Conservation (phyloP, 2,329 filamentous ascomycete genomes). For the Xylaria sp. region DNA sequence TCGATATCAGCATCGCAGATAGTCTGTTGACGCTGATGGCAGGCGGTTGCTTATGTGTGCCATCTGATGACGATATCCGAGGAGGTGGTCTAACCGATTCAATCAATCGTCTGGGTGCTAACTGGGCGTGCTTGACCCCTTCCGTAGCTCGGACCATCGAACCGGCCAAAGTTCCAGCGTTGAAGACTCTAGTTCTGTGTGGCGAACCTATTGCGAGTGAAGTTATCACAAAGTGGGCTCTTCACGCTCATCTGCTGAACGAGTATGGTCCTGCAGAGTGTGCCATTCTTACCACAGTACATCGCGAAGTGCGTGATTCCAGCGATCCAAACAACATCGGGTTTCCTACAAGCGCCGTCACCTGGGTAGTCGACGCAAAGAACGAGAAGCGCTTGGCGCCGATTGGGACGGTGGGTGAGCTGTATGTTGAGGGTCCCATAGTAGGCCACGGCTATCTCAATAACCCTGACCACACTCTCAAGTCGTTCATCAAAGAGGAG, state of each 20-base stretch:
- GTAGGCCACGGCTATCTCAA: slow-evolving; percentile 55
- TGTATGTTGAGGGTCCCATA: slow-evolving; percentile 54
- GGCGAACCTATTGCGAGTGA: slow-evolving; percentile 43
- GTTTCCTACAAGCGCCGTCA: slow-evolving; percentile 13
- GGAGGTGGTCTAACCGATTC: slow-evolving; percentile 32
- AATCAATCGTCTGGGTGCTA: slow-evolving; percentile 40
- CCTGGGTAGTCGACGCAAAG: slow-evolving; percentile 55
- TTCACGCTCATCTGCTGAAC: slow-evolving; percentile 40
- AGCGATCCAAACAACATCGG: slow-evolving; percentile 26
- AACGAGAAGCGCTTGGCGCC: slow-evolving; percentile 43
- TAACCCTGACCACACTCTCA: slow-evolving; percentile 50
- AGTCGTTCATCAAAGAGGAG: slow-evolving; percentile 48
- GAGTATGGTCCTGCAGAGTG: slow-evolving; percentile 44
- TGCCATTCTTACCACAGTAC: slow-evolving; percentile 33
- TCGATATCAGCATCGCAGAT: slow-evolving; percentile 41
- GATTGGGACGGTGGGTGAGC: slow-evolving; percentile 51
- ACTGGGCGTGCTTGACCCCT: slow-evolving; percentile 43
- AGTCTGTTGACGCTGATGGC: slow-evolving; percentile 38
- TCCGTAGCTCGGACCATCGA: slow-evolving; percentile 41
- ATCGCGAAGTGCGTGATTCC: slow-evolving; percentile 11
- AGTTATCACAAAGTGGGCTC: slow-evolving; percentile 40
- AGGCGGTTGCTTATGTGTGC: slow-evolving; percentile 44
- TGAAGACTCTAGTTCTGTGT: slow-evolving; percentile 43
- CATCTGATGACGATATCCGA: slow-evolving; percentile 35
- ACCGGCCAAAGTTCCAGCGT: slow-evolving; percentile 39